These are phyloP conservation scores for Aspergillus arachidicola DNA, from an alignment of 2,329 filamentous ascomycete species.

Conservation along the genomic window DNA sequence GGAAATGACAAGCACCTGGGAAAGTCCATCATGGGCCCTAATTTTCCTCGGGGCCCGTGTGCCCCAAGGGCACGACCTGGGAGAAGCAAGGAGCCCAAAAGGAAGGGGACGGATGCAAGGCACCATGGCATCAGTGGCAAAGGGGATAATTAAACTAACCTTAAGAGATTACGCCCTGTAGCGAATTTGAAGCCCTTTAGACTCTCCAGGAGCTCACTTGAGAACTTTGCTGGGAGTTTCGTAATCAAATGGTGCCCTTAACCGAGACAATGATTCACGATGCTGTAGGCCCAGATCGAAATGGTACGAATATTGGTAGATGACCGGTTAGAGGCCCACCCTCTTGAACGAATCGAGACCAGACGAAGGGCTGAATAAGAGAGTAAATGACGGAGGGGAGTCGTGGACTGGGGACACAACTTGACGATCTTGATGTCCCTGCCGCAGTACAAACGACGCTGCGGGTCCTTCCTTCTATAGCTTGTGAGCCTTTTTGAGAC, in stretches of 20 bases:
- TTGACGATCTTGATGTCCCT: slow-evolving; percentile 21
- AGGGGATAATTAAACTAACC: slow-evolving; percentile 33
- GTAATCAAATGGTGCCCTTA: slow-evolving; percentile 23
- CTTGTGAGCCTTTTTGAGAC: slow-evolving; percentile 10
- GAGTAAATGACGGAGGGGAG: slow-evolving; percentile 8
- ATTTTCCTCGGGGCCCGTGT: slow-evolving; percentile 30
- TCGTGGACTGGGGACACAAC: slow-evolving; percentile 11
- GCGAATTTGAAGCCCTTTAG: slow-evolving; percentile 4
- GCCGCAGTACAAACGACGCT: slow-evolving; percentile 21
- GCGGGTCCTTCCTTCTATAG: slow-evolving; percentile 21
- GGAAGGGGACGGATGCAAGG: slow-evolving; percentile 37
- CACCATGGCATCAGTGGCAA: slow-evolving; percentile 29
- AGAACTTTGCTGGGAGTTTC: slow-evolving; percentile 14
- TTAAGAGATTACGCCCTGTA: slow-evolving; percentile 24
- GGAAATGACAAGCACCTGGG: slow-evolving; percentile 29
- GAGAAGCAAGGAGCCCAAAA: slow-evolving; percentile 35
- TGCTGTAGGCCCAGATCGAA: slow-evolving; percentile 18
- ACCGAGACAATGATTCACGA: slow-evolving; percentile 31
- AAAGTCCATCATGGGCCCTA: slow-evolving; percentile 20
- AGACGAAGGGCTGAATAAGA: slow-evolving; percentile 5
- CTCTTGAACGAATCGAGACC: slow-evolving; percentile 13
- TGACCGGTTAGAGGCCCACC: slow-evolving; percentile 18
- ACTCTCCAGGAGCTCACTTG: slow-evolving; percentile 9
- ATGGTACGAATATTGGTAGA: slow-evolving; percentile 13
- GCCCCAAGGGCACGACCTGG: slow-evolving; percentile 30